phyloP scores from a whole-genome alignment of 176 grass and related monocot genomes.

The Dendrocalamus sinicus region DNA sequence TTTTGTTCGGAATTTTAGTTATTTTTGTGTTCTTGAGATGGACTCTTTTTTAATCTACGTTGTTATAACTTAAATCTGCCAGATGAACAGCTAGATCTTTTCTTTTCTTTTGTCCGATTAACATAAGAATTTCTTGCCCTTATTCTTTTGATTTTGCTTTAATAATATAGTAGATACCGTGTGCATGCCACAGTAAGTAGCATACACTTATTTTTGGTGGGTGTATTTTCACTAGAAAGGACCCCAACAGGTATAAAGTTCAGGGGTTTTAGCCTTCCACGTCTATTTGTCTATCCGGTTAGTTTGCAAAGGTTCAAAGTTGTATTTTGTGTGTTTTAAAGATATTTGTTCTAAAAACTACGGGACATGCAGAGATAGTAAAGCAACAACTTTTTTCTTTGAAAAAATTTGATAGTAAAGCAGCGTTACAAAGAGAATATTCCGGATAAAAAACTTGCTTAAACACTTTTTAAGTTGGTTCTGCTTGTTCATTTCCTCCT shows the following conservation, averaged over 20 bases:
- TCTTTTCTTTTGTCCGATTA: too few species aligned
- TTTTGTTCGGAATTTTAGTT: too few species aligned
- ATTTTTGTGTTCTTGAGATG: too few species aligned
- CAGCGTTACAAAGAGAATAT: neutral
- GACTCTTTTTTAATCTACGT: too few species aligned
- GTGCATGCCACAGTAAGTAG: slow-evolving; percentile 31
- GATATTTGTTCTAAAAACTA: too few species aligned
- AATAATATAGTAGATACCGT: slow-evolving; percentile 59
- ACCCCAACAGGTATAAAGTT: neutral
- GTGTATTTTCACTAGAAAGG: neutral
- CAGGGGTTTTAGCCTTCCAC: neutral
- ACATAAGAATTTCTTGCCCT: too few species aligned
- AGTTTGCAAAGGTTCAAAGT: too few species aligned
- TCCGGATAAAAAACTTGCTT: neutral
- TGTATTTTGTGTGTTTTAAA: too few species aligned
- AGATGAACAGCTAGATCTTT: too few species aligned
- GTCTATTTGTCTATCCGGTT: too few species aligned
- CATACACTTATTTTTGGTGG: slow-evolving; percentile 35
- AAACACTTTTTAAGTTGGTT: neutral
- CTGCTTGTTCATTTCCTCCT: neutral
- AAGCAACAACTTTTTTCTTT: neutral
- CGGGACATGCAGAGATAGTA: neutral
- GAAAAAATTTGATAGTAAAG: too few species aligned
- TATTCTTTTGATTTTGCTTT: slow-evolving; percentile 71
- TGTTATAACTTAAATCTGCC: too few species aligned